Conservation (phyloP, 169 alveolate genomes). For the Besnoitia besnoiti region DNA sequence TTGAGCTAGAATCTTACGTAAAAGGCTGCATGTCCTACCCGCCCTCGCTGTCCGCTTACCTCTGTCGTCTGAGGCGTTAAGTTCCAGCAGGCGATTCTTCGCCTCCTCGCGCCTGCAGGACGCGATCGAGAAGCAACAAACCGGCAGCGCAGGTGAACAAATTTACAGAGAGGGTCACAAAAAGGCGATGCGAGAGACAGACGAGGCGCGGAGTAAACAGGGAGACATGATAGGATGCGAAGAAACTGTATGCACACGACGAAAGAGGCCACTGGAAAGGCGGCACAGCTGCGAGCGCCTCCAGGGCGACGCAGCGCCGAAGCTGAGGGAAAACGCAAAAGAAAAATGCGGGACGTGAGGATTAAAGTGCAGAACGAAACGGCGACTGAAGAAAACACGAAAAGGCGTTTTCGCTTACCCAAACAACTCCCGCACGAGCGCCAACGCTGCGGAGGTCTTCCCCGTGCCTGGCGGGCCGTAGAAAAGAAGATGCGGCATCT, state of each 20-base stretch:
- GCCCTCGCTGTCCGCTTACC: constrained; percentile 65
- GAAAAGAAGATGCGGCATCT: constrained; percentile 74
- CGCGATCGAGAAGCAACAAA: not conserved
- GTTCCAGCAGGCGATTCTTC: constrained; percentile 94
- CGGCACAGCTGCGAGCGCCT: not conserved
- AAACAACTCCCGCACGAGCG: constrained; percentile 92
- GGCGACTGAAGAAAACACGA: too few relatives aligned
- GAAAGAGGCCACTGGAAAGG: not conserved
- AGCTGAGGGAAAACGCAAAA: not conserved
- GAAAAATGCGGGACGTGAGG: not conserved
- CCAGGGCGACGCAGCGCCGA: not conserved
- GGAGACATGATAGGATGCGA: not conserved
- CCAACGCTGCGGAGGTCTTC: constrained; percentile 93
- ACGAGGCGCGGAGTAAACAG: not conserved
- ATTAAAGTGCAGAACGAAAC: too few relatives aligned
- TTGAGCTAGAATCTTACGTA: not conserved
- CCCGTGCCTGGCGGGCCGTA: constrained; percentile 97
- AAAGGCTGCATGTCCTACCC: not conserved
- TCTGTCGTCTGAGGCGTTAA: constrained; percentile 99
- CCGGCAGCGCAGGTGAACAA: too few relatives aligned
- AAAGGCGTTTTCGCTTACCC: too few relatives aligned
- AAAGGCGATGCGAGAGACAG: too few relatives aligned
- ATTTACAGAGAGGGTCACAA: not conserved
- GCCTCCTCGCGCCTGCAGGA: constrained; percentile 83
- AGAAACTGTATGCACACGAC: not conserved